phyloP scores from a whole-genome alignment of 345 rosid genomes.

The Corchorus olitorius region DNA sequence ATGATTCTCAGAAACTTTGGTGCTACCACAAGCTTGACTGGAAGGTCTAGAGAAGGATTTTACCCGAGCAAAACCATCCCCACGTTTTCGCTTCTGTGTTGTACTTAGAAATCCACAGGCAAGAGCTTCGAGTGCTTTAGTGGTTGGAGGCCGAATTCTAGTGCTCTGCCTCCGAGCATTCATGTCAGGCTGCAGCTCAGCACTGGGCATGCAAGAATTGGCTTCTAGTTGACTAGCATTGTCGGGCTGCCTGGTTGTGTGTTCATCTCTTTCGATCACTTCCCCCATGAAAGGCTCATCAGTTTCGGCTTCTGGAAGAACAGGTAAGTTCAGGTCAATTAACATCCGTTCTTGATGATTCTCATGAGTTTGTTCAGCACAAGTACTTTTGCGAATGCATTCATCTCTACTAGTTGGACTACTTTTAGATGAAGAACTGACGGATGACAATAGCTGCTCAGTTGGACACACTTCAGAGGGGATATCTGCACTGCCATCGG shows the following conservation, averaged over 20 bases:
- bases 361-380: conserved; percentile 22
- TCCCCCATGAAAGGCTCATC: conserved; percentile 17
- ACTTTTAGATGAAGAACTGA: conserved; percentile 33
- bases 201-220: background rate
- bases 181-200: conserved; percentile 29
- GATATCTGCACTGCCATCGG: conserved; percentile 13
- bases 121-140: conserved; percentile 65
- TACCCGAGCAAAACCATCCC: background rate
- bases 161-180: conserved; percentile 53
- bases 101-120: conserved; percentile 45
- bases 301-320: conserved; percentile 25
- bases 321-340: conserved; percentile 18
- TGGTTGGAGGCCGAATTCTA: conserved; percentile 51
- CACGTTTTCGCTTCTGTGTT: conserved; percentile 39
- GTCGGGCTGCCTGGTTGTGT: conserved; percentile 2
- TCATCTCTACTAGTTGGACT: conserved; percentile 22
- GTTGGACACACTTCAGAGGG: conserved; percentile 24
- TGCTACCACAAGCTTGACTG: background rate
- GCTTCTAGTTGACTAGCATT: conserved; percentile 18
- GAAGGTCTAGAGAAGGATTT: background rate
- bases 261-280: background rate
- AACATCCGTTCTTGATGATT: conserved; percentile 30
- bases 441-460: conserved; percentile 33
- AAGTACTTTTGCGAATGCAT: conserved; percentile 24
- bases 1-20: background rate